Conservation (phyloP, 2,329 filamentous ascomycete species). For the Claviceps pusilla region DNA sequence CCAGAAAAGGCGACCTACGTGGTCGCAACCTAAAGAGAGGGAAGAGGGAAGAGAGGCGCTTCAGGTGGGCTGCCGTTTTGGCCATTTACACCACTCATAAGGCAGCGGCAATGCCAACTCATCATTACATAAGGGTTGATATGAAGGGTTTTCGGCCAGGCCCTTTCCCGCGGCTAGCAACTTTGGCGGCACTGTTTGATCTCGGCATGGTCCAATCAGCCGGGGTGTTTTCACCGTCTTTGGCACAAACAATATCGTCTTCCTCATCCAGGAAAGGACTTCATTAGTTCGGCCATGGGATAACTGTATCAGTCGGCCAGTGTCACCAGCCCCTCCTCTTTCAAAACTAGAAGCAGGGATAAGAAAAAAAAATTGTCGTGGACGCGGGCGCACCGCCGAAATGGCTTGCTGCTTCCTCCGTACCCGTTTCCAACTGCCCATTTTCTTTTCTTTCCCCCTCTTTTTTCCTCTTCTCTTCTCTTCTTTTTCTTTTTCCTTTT, state of each 20-base stretch:
- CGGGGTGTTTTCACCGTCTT: slow-evolving; percentile 11
- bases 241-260: slow-evolving; percentile 3
- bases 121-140: slow-evolving; percentile 52
- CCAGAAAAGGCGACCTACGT: slow-evolving; percentile 7
- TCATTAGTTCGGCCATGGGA: slow-evolving; percentile 6
- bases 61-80: slow-evolving; percentile 4
- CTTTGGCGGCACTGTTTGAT: slow-evolving; percentile 4
- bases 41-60: background rate
- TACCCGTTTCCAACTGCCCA: background rate
- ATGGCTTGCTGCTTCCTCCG: background rate
- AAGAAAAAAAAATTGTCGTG: background rate
- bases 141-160: slow-evolving; percentile 14
- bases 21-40: background rate
- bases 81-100: slow-evolving; percentile 9
- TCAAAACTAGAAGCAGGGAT: background rate
- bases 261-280: background rate
- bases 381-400: background rate
- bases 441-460: background rate
- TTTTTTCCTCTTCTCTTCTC: background rate
- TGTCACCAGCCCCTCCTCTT: slow-evolving; percentile 3
- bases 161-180: slow-evolving; percentile 4
- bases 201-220: slow-evolving; percentile 10
- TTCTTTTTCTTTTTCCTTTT: background rate
- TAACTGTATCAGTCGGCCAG: slow-evolving; percentile 5
- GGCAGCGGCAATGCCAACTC: slow-evolving; percentile 51